Conservation (phyloP, 495 filamentous ascomycete genomes). For the Aspergillus taichungensis region DNA sequence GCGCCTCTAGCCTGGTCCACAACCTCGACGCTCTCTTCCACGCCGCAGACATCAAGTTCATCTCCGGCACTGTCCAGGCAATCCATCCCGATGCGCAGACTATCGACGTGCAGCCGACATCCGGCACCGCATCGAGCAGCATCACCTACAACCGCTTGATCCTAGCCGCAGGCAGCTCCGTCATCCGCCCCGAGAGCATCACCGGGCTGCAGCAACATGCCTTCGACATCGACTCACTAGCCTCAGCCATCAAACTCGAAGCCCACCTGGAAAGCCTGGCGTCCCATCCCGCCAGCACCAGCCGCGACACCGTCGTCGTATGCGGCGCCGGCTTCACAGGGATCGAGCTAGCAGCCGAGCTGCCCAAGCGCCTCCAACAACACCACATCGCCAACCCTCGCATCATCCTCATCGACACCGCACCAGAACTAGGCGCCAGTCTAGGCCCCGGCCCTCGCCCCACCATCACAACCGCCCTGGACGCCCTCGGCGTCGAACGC, state of each 20-base stretch:
- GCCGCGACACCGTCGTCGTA: conserved; percentile 12
- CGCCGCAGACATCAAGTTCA: conserved; percentile 13
- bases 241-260: conserved; percentile 10
- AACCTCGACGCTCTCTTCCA: conserved; percentile 17
- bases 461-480: conserved; percentile 11
- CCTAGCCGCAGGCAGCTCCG: conserved; percentile 24
- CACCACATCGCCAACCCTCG: conserved; percentile 3
- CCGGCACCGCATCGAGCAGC: conserved; percentile 1
- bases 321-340: conserved; percentile 19
- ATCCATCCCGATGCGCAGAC: conserved; percentile 14
- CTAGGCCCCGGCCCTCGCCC: conserved; percentile 12
- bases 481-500: conserved; percentile 8
- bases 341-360: conserved; percentile 14
- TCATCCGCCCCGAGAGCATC: conserved; percentile 17
- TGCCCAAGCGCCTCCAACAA: conserved; percentile 11
- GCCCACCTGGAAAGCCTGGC: conserved; percentile 8
- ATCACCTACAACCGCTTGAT: conserved; percentile 23
- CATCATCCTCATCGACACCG: conserved; percentile 11
- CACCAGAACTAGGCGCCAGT: conserved; percentile 8
- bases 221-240: conserved; percentile 22
- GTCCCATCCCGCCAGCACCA: conserved; percentile 6
- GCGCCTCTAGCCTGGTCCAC: conserved; percentile 13
- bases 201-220: conserved; percentile 17
- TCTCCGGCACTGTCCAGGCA: conserved; percentile 14
- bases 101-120: conserved; percentile 7